phyloP scores from a whole-genome alignment of 202 grass and related monocot genomes.

The Setaria viridis region DNA sequence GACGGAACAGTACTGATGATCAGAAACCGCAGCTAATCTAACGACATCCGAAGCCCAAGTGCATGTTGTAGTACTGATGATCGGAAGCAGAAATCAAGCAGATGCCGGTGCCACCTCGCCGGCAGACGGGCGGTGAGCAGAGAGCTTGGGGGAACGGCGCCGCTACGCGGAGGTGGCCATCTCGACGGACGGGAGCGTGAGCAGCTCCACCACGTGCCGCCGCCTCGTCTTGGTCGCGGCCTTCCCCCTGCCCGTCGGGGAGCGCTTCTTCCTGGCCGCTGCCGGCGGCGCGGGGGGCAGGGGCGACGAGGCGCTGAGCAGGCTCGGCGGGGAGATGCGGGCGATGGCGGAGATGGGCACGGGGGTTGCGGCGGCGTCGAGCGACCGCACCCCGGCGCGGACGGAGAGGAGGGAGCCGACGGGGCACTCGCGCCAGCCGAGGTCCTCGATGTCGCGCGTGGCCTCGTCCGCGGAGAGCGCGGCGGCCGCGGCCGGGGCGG shows the following conservation, averaged over 20 bases:
- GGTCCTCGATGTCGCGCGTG: slow-evolving; percentile 49
- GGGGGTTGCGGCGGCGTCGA: not conserved
- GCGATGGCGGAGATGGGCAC: slow-evolving; percentile 41
- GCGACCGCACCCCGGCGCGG: slow-evolving; percentile 27
- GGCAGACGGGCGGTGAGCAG: not conserved
- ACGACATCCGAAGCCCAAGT: too few relatives aligned
- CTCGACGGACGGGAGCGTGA: slow-evolving; percentile 58
- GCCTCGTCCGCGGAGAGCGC: slow-evolving; percentile 45
- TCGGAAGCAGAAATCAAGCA: not conserved
- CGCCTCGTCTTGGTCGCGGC: slow-evolving; percentile 29
- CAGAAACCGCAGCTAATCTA: not conserved
- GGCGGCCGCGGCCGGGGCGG: slow-evolving; percentile 22
- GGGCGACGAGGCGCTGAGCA: slow-evolving; percentile 14
- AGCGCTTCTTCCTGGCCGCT: slow-evolving; percentile 32
- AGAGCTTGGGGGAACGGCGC: not conserved
- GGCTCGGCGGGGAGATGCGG: slow-evolving; percentile 21
- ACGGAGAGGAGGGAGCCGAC: slow-evolving; percentile 59
- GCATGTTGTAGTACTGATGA: not conserved
- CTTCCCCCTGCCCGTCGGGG: not conserved
- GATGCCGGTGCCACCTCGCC: too few relatives aligned
- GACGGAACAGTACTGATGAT: not conserved
- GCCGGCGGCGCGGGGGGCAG: not conserved
- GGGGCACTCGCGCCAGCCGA: slow-evolving; percentile 72
- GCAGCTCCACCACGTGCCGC: slow-evolving; percentile 41
- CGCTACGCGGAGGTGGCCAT: slow-evolving; percentile 10